Evolutionary conservation across 1,284 basidiomycete species (phyloP).

Genomic region (Apiotrichum porosum): DNA sequence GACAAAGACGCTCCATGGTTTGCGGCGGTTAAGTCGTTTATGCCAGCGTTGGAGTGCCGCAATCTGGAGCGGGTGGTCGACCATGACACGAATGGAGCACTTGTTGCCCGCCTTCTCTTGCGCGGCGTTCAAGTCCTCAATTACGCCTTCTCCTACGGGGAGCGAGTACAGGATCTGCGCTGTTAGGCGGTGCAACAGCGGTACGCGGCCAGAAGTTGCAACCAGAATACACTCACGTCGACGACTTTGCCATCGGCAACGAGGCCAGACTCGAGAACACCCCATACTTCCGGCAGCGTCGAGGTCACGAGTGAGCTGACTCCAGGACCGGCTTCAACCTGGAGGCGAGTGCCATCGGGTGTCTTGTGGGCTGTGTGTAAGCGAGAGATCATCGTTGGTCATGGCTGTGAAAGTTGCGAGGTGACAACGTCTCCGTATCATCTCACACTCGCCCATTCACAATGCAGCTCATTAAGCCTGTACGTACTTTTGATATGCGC

Average conservation of each 20-base stretch:
- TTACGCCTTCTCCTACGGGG: constrained; percentile 64
- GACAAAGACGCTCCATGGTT: constrained; percentile 68
- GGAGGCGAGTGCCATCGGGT: constrained; percentile 64
- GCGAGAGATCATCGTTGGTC: background rate
- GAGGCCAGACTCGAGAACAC: constrained; percentile 47
- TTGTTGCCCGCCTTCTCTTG: constrained; percentile 57
- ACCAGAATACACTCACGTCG: too few relatives aligned
- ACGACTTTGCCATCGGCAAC: constrained; percentile 64
- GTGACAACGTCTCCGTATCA: too few relatives aligned
- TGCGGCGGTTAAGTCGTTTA: constrained; percentile 36
- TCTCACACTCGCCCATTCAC: background rate
- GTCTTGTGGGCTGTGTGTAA: constrained; percentile 55
- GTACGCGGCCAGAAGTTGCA: too few relatives aligned
- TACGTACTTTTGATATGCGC: constrained; percentile 82
- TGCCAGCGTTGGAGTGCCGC: constrained; percentile 57
- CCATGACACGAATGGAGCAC: constrained; percentile 60
- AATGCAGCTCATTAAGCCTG: background rate
- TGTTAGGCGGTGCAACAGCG: background rate
- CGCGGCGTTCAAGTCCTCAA: constrained; percentile 63
- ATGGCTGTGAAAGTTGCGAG: too few relatives aligned
- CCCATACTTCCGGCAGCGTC: constrained; percentile 39
- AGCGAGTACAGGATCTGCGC: constrained; percentile 73
- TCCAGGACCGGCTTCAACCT: constrained; percentile 57
- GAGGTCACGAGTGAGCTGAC: constrained; percentile 37
- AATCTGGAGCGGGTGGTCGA: constrained; percentile 72